These are phyloP conservation scores for Peniophora sp. DNA, from an alignment of 1,284 basidiomycete genomes.

Conservation along the genomic window DNA sequence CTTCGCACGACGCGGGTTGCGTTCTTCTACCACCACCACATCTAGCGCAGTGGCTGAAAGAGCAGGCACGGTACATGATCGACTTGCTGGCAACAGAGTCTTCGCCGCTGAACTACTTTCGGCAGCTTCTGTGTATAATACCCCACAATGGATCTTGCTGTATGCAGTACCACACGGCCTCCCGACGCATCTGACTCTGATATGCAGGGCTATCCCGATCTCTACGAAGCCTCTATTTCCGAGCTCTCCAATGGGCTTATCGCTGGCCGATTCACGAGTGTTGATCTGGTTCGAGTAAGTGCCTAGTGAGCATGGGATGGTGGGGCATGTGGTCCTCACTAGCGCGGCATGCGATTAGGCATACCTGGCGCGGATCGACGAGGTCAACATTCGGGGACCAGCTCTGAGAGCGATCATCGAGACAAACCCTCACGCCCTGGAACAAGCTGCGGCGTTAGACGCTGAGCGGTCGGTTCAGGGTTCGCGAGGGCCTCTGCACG, in stretches of 20 bases:
- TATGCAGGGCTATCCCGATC: background rate
- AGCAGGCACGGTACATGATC: too few relatives aligned
- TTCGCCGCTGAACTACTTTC: too few relatives aligned
- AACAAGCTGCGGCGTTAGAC: slow-evolving; percentile 46
- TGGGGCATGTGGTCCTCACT: too few relatives aligned
- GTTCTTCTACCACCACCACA: too few relatives aligned
- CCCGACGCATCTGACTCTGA: too few relatives aligned
- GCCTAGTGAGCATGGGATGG: too few relatives aligned
- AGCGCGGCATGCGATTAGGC: slow-evolving; percentile 28
- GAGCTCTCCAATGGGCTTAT: background rate
- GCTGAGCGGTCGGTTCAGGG: slow-evolving; percentile 39
- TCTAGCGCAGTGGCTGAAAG: too few relatives aligned
- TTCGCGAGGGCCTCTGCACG: slow-evolving; percentile 50
- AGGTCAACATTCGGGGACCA: slow-evolving; percentile 62
- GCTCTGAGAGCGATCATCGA: slow-evolving; percentile 56
- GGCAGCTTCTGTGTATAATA: too few relatives aligned
- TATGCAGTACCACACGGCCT: too few relatives aligned
- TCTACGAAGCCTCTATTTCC: background rate
- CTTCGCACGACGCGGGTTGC: too few relatives aligned
- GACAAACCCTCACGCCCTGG: slow-evolving; percentile 50
- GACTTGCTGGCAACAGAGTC: too few relatives aligned
- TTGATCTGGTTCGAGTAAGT: background rate
- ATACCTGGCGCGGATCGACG: slow-evolving; percentile 62
- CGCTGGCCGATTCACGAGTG: background rate
- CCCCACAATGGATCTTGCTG: too few relatives aligned